Base-by-base conservation (phyloP, 1,284 basidiomycete species). In the Ceraceosorus bombacis region DNA sequence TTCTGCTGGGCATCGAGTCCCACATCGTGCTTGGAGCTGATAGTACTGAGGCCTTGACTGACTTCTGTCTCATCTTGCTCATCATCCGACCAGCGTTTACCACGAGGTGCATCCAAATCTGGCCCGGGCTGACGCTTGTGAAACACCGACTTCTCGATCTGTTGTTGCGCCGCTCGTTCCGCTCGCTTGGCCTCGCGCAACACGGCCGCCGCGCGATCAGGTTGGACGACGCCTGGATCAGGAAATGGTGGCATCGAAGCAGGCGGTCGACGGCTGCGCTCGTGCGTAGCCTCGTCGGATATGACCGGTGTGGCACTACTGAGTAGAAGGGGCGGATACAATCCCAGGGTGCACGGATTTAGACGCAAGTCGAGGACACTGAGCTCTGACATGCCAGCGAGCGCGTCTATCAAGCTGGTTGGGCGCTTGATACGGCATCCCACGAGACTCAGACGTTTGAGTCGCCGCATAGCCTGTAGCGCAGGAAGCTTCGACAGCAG, bases 291-390 rank as follows among this genome's bases (percentile, higher is more conserved):
- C 41, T 49, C 37, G 37, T n/a, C 13, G 12, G 38, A 15, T 17
- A 36, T 40, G 17, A 58, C 27, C 12, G 53, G 41, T 12, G 17
- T 51, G 8, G 55, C n/a, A 15, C 13, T 13, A 17, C 13, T 17
- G 0, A 66, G 54, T 6, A 75, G 54, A 9, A 74, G 51, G 8
- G 75, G 75, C 17, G 75, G 70, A 43, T 77, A 77, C 17, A 77
- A 60, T 7, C 75, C 71, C 12, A 73, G 62, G 13, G 73, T 76
- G 57, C 71, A 73, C 5, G 75, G 73, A 41, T 77, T 77, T 50
- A 66, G 71, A 5, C 74, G 67, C 15, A 59, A 60, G 53, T 77
- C 74, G 5, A 76, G 58, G 41, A 75, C 71, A 40, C 63, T 61
- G 49, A 77, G 66, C 60, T 70, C 67, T 2, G 53, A 5, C 37